Percentiles rank a stretch among this genome's conserved stretches.
Conservation (phyloP, 257 asterid genomes). For the Phtheirospermum japonicum region DNA sequence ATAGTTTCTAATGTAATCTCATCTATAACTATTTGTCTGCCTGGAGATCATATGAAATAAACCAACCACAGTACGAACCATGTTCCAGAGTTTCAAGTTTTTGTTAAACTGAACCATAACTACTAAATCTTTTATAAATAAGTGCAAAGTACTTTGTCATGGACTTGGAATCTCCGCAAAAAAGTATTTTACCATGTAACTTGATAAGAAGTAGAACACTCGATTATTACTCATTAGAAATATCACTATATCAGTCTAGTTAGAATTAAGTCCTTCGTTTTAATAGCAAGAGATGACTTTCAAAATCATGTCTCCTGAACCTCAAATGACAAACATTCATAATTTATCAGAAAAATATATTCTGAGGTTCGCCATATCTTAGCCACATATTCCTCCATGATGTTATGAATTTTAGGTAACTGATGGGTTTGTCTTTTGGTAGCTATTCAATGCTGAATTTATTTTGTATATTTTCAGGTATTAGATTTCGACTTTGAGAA, state of each 20-base stretch:
- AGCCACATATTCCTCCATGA: neutral
- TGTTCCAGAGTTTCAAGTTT: neutral
- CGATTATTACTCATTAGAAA: neutral
- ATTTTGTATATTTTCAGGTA: slow-evolving; percentile 54
- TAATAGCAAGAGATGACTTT: neutral
- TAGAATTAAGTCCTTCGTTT: no score
- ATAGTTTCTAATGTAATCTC: slow-evolving; percentile 11
- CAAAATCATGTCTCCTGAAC: neutral
- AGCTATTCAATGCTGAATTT: slow-evolving; percentile 19
- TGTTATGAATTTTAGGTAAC: neutral
- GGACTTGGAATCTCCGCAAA: neutral
- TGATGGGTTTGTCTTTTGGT: neutral
- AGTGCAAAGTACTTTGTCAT: slow-evolving; percentile 12
- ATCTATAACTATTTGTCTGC: slow-evolving; percentile 1
- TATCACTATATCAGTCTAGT: neutral
- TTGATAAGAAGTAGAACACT: neutral
- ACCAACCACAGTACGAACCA: slow-evolving; percentile 5
- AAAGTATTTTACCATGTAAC: neutral
- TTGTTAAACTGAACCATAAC: slow-evolving; percentile 13
- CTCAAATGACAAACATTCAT: neutral
- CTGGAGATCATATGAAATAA: neutral
- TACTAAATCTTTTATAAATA: neutral
- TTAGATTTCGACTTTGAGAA: slow-evolving; percentile 96
- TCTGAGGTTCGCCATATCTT: neutral
- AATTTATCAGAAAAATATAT: neutral